These are phyloP conservation scores for Phalaenopsis hybrid DNA, from an alignment of 116 monocot genomes.

Conservation along the genomic window DNA sequence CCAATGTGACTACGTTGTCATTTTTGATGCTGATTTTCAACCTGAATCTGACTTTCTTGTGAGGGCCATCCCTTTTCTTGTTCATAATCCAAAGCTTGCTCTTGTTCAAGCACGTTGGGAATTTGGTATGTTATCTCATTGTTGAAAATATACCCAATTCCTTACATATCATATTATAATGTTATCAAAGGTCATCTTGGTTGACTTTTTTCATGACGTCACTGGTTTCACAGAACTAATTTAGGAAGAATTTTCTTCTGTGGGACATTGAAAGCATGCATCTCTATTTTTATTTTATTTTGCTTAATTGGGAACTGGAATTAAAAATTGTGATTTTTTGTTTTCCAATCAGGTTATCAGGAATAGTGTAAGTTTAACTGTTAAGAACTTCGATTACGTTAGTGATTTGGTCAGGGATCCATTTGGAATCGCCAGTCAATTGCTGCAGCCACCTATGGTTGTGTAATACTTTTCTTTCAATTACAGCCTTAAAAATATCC, in stretches of 20 bases:
- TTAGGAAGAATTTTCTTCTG: background rate
- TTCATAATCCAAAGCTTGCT: constrained; percentile 50
- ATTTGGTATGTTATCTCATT: constrained; percentile 48
- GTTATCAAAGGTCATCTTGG: background rate
- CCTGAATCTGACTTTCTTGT: constrained; percentile 80
- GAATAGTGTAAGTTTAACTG: background rate
- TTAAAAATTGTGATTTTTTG: background rate
- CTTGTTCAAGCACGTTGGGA: constrained; percentile 95
- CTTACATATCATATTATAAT: background rate
- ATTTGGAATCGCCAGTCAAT: background rate
- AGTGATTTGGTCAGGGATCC: background rate
- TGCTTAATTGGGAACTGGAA: background rate
- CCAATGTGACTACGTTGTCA: constrained; percentile 77
- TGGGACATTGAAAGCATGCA: background rate
- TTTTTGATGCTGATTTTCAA: constrained; percentile 95
- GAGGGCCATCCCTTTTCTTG: constrained; percentile 68
- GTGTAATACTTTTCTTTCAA: background rate
- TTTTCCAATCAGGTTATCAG: background rate
- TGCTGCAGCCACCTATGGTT: background rate
- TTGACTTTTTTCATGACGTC: background rate
- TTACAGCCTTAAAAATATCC: background rate
- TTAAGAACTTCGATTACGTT: background rate
- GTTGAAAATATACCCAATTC: background rate
- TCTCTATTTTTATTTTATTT: background rate
- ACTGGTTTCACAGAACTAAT: background rate